phyloP scores from a whole-genome alignment of 73 alveolate species.

The Symbiodinium natans region DNA sequence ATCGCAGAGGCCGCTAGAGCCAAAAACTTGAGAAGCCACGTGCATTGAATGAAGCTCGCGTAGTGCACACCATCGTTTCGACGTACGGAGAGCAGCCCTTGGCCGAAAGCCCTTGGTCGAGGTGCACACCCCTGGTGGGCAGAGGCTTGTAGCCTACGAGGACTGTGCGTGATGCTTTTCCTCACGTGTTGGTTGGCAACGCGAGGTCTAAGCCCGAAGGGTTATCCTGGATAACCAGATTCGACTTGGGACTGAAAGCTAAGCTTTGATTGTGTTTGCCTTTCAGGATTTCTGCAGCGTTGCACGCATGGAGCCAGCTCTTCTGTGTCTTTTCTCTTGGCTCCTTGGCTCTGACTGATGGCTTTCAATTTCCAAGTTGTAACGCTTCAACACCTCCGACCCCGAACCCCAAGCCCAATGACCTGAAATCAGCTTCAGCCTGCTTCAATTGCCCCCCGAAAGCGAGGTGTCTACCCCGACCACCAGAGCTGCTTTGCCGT shows the following conservation, averaged over 20 bases:
- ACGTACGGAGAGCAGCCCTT: not conserved
- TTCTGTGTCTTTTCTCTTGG: slow-evolving; percentile 14
- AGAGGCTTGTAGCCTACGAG: slow-evolving; percentile 82
- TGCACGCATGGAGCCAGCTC: slow-evolving; percentile 91
- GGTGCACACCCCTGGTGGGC: slow-evolving; percentile 81
- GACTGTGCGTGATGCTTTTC: not conserved
- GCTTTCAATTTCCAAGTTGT: not conserved
- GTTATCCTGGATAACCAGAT: too few species aligned
- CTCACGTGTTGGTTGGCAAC: too few species aligned
- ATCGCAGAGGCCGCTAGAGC: too few species aligned
- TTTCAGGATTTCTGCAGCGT: slow-evolving; percentile 26
- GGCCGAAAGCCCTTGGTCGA: not conserved
- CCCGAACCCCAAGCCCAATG: not conserved
- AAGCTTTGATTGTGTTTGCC: not conserved
- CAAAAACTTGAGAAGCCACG: too few species aligned
- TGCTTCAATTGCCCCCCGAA: not conserved
- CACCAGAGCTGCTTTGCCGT: slow-evolving; percentile 21
- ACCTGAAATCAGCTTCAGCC: not conserved
- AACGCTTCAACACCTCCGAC: not conserved
- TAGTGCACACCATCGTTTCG: not conserved
- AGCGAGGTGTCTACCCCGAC: slow-evolving; percentile 31
- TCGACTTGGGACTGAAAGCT: too few species aligned
- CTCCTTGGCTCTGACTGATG: not conserved
- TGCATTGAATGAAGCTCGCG: not conserved
- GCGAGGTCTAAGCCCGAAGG: too few species aligned